Conservation (phyloP, 2,329 filamentous ascomycete genomes). For the Calcarisporium arbuscula region DNA sequence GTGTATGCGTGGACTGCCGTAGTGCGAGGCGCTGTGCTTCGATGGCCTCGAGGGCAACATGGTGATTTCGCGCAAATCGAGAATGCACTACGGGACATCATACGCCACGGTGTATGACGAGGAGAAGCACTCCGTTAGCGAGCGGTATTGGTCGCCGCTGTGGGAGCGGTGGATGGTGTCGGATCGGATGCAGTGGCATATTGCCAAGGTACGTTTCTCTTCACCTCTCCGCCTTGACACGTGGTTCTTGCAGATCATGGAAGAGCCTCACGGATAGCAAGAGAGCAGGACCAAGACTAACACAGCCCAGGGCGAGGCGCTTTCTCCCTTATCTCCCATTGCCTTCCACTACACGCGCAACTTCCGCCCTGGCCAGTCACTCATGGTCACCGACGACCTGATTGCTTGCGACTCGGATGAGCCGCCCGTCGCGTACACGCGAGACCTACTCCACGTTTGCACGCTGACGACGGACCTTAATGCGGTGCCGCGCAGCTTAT, state of each 20-base stretch:
- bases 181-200: constrained; percentile 82
- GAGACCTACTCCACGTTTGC: constrained; percentile 65
- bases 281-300: background rate
- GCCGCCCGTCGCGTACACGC: constrained; percentile 53
- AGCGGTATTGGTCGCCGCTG: constrained; percentile 72
- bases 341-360: constrained; percentile 84
- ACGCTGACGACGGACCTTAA: constrained; percentile 75
- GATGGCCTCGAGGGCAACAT: constrained; percentile 73
- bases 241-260: too few relatives aligned
- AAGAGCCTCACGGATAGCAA: too few relatives aligned
- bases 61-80: constrained; percentile 66
- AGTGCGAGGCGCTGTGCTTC: constrained; percentile 68
- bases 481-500: constrained; percentile 66
- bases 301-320: constrained; percentile 57
- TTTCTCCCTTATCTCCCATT: constrained; percentile 67
- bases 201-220: constrained; percentile 55
- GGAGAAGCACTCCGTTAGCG: constrained; percentile 63
- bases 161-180: constrained; percentile 82
- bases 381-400: constrained; percentile 73
- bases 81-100: constrained; percentile 74
- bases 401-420: constrained; percentile 68
- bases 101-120: constrained; percentile 79
- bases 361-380: constrained; percentile 70
- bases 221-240: background rate
- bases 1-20: constrained; percentile 79